A percentile compares a stretch with the other conserved stretches of the same genome.
phyloP scores from a whole-genome alignment of 2,329 filamentous ascomycete species.

The Fusarium hostae region DNA sequence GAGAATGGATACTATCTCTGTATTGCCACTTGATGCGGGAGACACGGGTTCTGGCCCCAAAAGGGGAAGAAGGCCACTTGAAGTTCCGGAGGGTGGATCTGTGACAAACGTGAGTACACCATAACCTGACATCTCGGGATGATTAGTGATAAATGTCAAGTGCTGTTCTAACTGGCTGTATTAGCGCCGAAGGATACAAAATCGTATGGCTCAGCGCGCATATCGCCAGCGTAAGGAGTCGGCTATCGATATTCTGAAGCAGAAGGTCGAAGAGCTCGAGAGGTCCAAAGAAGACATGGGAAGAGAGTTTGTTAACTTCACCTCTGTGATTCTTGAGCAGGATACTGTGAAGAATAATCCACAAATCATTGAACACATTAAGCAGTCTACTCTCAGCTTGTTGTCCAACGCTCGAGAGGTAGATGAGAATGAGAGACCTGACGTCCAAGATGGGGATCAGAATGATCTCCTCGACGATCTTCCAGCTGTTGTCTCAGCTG shows the following conservation, averaged over 20 bases:
- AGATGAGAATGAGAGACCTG: neutral
- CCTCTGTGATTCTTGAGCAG: neutral
- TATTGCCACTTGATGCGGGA: neutral
- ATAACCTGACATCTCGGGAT: neutral
- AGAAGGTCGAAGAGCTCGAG: neutral
- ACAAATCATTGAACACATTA: slow-evolving; percentile 8
- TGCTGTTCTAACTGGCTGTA: neutral
- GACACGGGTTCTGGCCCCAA: neutral
- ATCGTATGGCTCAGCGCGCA: slow-evolving; percentile 16
- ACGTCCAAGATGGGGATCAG: neutral
- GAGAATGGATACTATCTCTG: neutral
- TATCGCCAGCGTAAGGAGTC: slow-evolving; percentile 19
- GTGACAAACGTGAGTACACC: neutral
- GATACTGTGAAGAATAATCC: neutral
- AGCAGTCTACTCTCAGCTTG: neutral
- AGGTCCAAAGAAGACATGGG: neutral
- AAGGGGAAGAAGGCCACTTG: slow-evolving; percentile 1
- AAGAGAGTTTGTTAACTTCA: slow-evolving; percentile 1
- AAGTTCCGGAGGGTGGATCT: neutral
- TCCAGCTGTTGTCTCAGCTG: fast-evolving
- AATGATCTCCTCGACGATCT: fast-evolving
- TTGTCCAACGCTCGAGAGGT: neutral
- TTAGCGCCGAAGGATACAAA: slow-evolving; percentile 10
- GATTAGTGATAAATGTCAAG: neutral
- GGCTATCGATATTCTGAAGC: slow-evolving; percentile 5